Evolutionary conservation across 2,329 filamentous ascomycete species (phyloP).

Genomic region (Aspergillus viridinutans): DNA sequence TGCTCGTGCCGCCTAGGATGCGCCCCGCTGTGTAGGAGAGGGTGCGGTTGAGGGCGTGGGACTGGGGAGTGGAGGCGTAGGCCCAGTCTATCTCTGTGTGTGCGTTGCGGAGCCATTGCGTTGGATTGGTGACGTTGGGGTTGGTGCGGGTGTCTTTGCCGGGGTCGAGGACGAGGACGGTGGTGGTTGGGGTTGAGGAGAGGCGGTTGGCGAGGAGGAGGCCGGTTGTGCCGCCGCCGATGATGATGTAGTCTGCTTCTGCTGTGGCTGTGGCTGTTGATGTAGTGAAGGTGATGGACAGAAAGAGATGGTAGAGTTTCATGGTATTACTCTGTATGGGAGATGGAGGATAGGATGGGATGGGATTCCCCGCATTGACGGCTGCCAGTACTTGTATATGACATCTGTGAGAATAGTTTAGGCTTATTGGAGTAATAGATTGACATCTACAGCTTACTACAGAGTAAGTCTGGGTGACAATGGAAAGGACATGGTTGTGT

Average conservation of each 20-base stretch:
- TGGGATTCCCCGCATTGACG: neutral
- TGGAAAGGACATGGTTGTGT: too few relatives aligned
- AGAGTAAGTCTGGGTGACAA: too few relatives aligned
- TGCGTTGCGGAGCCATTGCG: neutral
- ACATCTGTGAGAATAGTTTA: too few relatives aligned
- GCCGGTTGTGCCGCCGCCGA: neutral
- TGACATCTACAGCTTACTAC: too few relatives aligned
- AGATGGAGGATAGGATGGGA: neutral
- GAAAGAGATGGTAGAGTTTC: neutral
- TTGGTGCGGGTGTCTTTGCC: neutral
- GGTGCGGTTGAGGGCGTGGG: neutral
- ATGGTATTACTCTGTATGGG: neutral
- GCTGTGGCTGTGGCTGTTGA: too few relatives aligned
- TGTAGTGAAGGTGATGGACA: neutral
- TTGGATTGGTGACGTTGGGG: neutral
- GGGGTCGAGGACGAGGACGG: neutral
- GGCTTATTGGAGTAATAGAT: too few relatives aligned
- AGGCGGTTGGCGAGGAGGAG: neutral
- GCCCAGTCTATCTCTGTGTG: neutral
- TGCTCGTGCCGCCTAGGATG: constrained; percentile 31
- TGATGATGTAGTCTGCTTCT: neutral
- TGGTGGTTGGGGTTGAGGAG: neutral
- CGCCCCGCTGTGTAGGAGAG: neutral
- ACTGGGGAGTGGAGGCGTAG: neutral
- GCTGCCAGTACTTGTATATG: too few relatives aligned